phyloP scores from a whole-genome alignment of 2,329 filamentous ascomycete species.

The Monosporascus ibericus region DNA sequence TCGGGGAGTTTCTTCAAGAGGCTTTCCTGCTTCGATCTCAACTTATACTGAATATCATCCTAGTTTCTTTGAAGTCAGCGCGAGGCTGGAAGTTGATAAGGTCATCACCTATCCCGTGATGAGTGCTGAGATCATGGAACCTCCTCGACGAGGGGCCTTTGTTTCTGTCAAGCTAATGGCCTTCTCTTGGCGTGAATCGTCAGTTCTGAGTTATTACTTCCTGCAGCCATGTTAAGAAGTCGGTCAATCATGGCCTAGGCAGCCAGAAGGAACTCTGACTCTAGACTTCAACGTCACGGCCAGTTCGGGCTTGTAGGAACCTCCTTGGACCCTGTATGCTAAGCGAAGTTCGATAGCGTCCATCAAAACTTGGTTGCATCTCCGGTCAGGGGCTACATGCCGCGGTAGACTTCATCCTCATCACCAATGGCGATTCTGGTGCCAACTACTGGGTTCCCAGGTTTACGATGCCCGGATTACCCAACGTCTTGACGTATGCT shows the following conservation, averaged over 20 bases:
- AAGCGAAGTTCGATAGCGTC: slow-evolving; percentile 26
- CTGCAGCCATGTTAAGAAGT: too few relatives aligned
- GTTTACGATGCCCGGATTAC: slow-evolving; percentile 27
- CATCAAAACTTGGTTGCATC: slow-evolving; percentile 31
- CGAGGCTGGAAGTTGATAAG: too few relatives aligned
- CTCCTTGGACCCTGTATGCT: slow-evolving; percentile 30
- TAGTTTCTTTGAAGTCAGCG: too few relatives aligned
- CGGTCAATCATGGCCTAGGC: neutral
- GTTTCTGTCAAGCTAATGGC: too few relatives aligned
- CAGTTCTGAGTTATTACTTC: too few relatives aligned
- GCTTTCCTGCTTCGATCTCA: too few relatives aligned
- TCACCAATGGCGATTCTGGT: slow-evolving; percentile 30
- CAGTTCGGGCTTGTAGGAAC: slow-evolving; percentile 2
- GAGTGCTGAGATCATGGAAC: too few relatives aligned
- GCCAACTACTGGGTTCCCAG: slow-evolving; percentile 19
- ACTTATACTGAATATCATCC: too few relatives aligned
- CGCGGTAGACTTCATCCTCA: slow-evolving; percentile 33
- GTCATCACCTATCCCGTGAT: too few relatives aligned
- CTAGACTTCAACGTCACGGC: neutral
- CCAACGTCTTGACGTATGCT: slow-evolving; percentile 26
- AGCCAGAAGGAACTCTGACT: neutral
- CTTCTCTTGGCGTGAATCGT: too few relatives aligned
- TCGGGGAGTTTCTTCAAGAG: too few relatives aligned
- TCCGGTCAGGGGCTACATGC: slow-evolving; percentile 29
- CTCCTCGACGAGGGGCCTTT: too few relatives aligned